These are phyloP conservation scores for Termitomyces sp. DNA, from an alignment of 768 basidiomycete species.

Conservation along the genomic window DNA sequence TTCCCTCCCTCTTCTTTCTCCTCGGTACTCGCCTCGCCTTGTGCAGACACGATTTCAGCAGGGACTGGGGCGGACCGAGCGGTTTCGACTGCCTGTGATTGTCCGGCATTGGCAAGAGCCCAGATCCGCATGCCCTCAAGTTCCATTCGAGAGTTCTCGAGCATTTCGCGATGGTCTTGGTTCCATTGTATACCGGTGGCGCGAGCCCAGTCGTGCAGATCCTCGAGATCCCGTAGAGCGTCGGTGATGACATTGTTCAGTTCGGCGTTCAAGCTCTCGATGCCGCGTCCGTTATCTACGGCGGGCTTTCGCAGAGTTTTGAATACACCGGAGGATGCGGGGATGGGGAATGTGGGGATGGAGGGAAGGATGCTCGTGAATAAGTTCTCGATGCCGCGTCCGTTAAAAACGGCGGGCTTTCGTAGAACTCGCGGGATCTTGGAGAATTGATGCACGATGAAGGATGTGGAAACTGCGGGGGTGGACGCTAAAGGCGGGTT, in stretches of 20 bases:
- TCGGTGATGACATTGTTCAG: neutral
- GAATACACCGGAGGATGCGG: neutral
- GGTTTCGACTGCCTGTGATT: neutral
- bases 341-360: neutral
- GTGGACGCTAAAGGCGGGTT: neutral
- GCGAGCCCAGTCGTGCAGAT: neutral
- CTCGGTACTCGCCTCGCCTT: neutral
- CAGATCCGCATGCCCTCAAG: too few species aligned
- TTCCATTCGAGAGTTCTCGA: neutral
- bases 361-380: neutral
- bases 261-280: neutral
- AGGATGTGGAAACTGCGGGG: neutral
- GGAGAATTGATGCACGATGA: neutral
- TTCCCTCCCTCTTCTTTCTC: too few species aligned
- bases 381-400: neutral
- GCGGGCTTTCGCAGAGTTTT: neutral
- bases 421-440: neutral
- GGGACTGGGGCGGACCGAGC: neutral
- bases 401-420: neutral
- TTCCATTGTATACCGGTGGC: neutral
- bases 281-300: neutral
- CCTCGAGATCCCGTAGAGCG: neutral
- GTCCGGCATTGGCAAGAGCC: neutral
- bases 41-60: neutral
- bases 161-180: too few species aligned